Percentiles rank a stretch among this genome's conserved stretches.
Evolutionary conservation across 495 filamentous ascomycete genomes (phyloP).

Genomic region (Neurospora cerealis): DNA sequence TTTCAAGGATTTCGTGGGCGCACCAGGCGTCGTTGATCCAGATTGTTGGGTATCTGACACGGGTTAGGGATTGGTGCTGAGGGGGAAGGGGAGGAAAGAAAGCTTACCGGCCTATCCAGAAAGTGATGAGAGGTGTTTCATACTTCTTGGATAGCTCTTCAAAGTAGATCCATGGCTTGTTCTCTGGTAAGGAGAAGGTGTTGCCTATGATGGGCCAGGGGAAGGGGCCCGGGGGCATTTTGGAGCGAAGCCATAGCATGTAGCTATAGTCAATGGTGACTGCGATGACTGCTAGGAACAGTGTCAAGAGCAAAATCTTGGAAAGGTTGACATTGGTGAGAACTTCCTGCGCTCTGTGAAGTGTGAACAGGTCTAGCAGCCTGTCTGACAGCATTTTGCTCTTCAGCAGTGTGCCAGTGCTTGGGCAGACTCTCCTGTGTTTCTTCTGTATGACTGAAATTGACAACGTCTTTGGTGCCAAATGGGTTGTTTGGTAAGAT

Average conservation of each 20-base stretch:
- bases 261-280: slow-evolving; percentile 37
- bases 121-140: slow-evolving; percentile 47
- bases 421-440: background rate
- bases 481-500: background rate
- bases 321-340: background rate
- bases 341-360: slow-evolving; percentile 12
- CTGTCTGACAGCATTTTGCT: slow-evolving; percentile 16
- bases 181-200: slow-evolving; percentile 47
- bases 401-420: background rate
- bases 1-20: slow-evolving; percentile 46
- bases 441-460: background rate
- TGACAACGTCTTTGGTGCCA: background rate
- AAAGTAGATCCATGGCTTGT: slow-evolving; percentile 57
- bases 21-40: slow-evolving; percentile 58
- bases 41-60: slow-evolving; percentile 44
- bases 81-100: too few species aligned
- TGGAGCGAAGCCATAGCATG: slow-evolving; percentile 38
- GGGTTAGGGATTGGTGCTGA: too few species aligned
- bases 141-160: slow-evolving; percentile 46
- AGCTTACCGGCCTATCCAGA: slow-evolving; percentile 46
- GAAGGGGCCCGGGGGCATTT: slow-evolving; percentile 50
- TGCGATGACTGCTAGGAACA: slow-evolving; percentile 19
- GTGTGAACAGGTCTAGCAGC: slow-evolving; percentile 9
- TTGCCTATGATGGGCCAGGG: slow-evolving; percentile 43
- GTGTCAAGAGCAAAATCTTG: slow-evolving; percentile 13